These are phyloP conservation scores for Lecanosticta acicola DNA, from an alignment of 2,329 filamentous ascomycete genomes.

Conservation along the genomic window DNA sequence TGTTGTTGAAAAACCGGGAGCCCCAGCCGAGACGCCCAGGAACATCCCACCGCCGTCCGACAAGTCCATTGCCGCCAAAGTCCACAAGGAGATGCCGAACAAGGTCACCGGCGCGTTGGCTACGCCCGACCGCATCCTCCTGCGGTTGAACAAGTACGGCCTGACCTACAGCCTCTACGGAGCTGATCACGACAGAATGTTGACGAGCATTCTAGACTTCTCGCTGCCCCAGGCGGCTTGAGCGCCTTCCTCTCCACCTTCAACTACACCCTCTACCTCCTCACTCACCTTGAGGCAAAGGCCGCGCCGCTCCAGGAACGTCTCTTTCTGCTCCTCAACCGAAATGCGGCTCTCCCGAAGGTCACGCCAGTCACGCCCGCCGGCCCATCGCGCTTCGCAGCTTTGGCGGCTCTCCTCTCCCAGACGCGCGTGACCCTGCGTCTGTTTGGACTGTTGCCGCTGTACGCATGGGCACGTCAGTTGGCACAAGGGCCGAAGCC, in stretches of 20 bases:
- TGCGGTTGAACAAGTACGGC: constrained; percentile 43
- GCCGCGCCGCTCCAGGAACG: constrained; percentile 32
- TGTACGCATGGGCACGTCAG: constrained; percentile 42
- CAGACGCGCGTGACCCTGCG: constrained; percentile 41
- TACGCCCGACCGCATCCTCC: constrained; percentile 35
- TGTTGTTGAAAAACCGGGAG: constrained; percentile 29
- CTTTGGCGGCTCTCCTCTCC: constrained; percentile 37
- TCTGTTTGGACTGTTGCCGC: constrained; percentile 39
- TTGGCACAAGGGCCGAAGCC: constrained; percentile 38
- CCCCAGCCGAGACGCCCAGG: constrained; percentile 31
- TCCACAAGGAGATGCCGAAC: constrained; percentile 24
- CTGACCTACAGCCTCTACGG: neutral
- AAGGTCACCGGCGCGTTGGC: constrained; percentile 28
- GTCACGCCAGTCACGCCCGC: constrained; percentile 16
- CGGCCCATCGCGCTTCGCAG: constrained; percentile 28
- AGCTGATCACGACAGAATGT: neutral
- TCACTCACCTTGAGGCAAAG: constrained; percentile 40
- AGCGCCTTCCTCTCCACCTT: constrained; percentile 43
- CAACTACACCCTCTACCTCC: constrained; percentile 44
- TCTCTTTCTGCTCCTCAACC: constrained; percentile 32
- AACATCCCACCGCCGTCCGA: constrained; percentile 28
- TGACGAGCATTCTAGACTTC: constrained; percentile 30
- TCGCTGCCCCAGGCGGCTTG: constrained; percentile 41
- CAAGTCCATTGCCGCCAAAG: constrained; percentile 28
- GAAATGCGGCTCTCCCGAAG: constrained; percentile 15